Evolutionary conservation across 1,284 basidiomycete genomes (phyloP), one percentile per base, ranked within the genome.

Genomic region (Malassezia sp.): DNA sequence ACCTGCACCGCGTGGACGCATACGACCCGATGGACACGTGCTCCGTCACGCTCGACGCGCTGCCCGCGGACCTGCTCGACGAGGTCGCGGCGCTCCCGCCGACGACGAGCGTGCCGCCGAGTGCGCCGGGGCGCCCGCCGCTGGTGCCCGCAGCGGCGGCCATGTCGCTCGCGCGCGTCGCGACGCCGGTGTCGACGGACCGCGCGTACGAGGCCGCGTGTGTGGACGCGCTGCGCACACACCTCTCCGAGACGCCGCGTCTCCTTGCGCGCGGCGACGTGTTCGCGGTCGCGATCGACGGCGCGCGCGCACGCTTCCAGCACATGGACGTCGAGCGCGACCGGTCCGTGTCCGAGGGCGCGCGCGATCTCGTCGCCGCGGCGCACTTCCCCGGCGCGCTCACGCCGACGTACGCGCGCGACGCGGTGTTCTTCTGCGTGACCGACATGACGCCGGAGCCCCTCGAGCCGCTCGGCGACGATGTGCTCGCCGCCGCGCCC

Each of bases 261-360:
- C 72, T 93, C 17, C 76, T 91, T 11, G 81, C 83, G 64, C 75
- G 78, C 47, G 86, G 85, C 0, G 90, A 96, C 68, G 61, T 91
- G 14, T 77, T 97, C 38, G 78, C 80, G 1, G 75, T 93, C 4
- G 74, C 76, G 0, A 76, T 91, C 22, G 77, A 82, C 54, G 70
- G 73, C 30, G 60, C 74, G 20, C 63, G 75, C 43, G 62, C 64
- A 27, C 53, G 70, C 17, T 62, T 59, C 45, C 49, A 52, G 38
- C 52, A 49, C 36, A 37, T 47, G 27, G 53, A 56, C 37, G 53
- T 40, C 42, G 56, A 57, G 34, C 58, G 45, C 21, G 54, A 52
- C 1, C 47, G 45, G 5, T 42, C 39, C 3, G 44, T 63, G 5
- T 70, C 72, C 2, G 70, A 73, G n/a, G 63, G 66, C 14, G 63